Percentiles rank a stretch among this genome's conserved stretches.
Evolutionary conservation across 1,139 yeast genomes (phyloP).

Genomic region (Scheffersomyces lignicola): DNA sequence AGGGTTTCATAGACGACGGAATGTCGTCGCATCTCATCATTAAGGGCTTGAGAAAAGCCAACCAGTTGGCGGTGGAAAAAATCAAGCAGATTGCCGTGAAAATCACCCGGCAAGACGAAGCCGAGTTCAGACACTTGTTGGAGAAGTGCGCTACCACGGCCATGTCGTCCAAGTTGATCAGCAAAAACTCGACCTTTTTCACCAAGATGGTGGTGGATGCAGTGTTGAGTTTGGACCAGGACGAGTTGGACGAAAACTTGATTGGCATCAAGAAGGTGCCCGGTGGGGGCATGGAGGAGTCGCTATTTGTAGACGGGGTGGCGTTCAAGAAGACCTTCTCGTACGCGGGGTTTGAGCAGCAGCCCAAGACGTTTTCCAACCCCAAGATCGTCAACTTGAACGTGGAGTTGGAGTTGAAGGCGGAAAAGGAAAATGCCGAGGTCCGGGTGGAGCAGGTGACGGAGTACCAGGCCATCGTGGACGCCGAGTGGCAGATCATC

Average conservation of each 20-base stretch:
- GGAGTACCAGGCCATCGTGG: conserved; percentile 94
- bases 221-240: conserved; percentile 80
- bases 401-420: conserved; percentile 93
- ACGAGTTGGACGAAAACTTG: conserved; percentile 81
- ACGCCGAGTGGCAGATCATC: conserved; percentile 97
- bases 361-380: conserved; percentile 78
- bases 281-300: conserved; percentile 97
- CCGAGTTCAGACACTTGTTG: conserved; percentile 68
- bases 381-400: conserved; percentile 86
- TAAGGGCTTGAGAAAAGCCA: conserved; percentile 86
- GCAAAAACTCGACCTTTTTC: conserved; percentile 83
- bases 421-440: conserved; percentile 99
- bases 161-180: conserved; percentile 91
- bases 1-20: conserved; percentile 90
- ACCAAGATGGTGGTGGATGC: conserved; percentile 98
- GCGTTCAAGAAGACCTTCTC: conserved; percentile 97
- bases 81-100: conserved; percentile 76
- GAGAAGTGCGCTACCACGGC: conserved; percentile 97
- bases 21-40: conserved; percentile 86
- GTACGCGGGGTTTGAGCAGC: conserved; percentile 98
- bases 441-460: conserved; percentile 92
- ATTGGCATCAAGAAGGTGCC: conserved; percentile 95
- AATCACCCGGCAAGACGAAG: conserved; percentile 45
- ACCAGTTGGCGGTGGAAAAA: conserved; percentile 70
- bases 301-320: conserved; percentile 86